Evolutionary conservation across 169 alveolate species (phyloP).

Genomic region (Plasmodium sp.): DNA sequence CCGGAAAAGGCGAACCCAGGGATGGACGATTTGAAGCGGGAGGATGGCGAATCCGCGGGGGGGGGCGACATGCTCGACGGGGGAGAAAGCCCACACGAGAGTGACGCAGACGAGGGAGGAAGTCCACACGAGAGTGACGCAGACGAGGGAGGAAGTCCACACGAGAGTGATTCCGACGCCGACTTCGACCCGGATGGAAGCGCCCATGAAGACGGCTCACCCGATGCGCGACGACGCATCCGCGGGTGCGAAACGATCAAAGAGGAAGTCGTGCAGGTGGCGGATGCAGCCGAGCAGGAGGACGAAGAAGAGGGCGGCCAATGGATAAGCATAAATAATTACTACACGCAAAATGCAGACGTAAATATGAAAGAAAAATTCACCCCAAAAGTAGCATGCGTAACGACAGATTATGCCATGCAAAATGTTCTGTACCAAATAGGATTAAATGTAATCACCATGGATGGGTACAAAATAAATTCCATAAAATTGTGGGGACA

Average conservation of each 20-base stretch:
- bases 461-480: slow-evolving; percentile 89
- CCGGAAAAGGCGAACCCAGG: background rate
- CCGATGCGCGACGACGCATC: background rate
- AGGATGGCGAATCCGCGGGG: background rate
- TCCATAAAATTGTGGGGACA: slow-evolving; percentile 91
- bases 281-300: background rate
- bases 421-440: slow-evolving; percentile 92
- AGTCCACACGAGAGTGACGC: background rate
- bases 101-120: background rate
- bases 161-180: background rate
- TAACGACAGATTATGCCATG: slow-evolving; percentile 94
- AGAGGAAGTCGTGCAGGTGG: slow-evolving; percentile 64
- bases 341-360: slow-evolving; percentile 19
- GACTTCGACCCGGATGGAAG: background rate
- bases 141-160: background rate
- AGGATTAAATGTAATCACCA: slow-evolving; percentile 90
- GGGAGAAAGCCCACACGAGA: background rate
- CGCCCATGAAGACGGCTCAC: background rate
- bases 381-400: slow-evolving; percentile 81
- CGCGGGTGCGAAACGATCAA: slow-evolving; percentile 22
- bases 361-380: slow-evolving; percentile 48
- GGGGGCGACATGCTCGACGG: background rate
- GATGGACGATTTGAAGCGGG: background rate
- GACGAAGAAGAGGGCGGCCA: slow-evolving; percentile 36
- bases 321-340: slow-evolving; percentile 56